A percentile compares a stretch with the other conserved stretches of the same genome.
Evolutionary conservation across 306 rosid species (phyloP).

Genomic region (Citrullus colocynthis): DNA sequence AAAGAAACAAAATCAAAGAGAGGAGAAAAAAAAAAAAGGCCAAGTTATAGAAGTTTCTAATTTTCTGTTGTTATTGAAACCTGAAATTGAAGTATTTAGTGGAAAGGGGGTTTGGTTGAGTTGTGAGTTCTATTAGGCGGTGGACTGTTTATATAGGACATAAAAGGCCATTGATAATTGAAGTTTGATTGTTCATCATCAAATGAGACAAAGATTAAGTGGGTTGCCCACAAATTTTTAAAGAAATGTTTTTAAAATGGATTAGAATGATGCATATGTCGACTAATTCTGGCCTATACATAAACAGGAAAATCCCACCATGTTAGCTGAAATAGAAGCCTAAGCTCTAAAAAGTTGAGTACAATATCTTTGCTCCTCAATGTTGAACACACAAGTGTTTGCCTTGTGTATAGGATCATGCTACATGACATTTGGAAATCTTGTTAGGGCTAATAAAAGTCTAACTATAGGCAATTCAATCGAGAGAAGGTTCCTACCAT

Average conservation of each 20-base stretch:
- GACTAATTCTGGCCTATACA: constrained; percentile 4
- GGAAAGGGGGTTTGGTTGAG: neutral
- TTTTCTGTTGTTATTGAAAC: neutral
- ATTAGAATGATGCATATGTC: neutral
- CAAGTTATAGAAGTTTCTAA: neutral
- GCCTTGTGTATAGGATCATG: neutral
- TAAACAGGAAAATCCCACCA: constrained; percentile 15
- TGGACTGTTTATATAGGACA: constrained; percentile 7
- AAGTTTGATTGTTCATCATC: neutral
- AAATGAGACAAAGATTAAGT: constrained; percentile 12
- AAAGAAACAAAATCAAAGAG: neutral
- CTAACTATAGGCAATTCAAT: neutral
- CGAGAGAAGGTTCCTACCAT: neutral
- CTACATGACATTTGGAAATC: neutral
- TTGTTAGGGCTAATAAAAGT: neutral
- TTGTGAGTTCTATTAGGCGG: neutral
- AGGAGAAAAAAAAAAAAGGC: neutral
- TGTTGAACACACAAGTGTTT: neutral
- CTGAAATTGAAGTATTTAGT: neutral
- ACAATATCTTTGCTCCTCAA: neutral
- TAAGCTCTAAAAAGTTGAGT: neutral
- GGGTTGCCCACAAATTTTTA: constrained; percentile 12
- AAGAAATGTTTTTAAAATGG: neutral
- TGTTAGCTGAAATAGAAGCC: neutral
- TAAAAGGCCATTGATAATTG: neutral